These are phyloP conservation scores for Nitzschia palea DNA, from an alignment of 108 stramenopile species.

Conservation along the genomic window DNA sequence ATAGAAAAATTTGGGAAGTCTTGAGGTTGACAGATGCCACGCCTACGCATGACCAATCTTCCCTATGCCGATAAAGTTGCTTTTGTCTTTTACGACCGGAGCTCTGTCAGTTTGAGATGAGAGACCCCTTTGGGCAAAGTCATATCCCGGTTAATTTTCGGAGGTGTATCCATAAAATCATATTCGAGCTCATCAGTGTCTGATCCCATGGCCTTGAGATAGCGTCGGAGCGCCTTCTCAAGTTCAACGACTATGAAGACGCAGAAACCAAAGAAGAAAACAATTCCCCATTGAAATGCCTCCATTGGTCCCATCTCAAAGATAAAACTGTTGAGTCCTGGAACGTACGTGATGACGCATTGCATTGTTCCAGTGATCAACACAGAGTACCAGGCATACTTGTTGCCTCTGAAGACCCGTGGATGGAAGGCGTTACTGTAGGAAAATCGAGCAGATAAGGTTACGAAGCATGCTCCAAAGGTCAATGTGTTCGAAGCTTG, in stretches of 20 bases:
- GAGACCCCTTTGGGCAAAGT: slow-evolving; percentile 67
- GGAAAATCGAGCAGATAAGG: slow-evolving; percentile 75
- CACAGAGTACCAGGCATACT: slow-evolving; percentile 54
- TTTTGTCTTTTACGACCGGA: too few relatives aligned
- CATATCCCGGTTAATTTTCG: slow-evolving; percentile 16
- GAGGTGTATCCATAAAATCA: slow-evolving; percentile 11
- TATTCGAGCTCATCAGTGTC: slow-evolving; percentile 73
- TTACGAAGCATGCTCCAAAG: slow-evolving; percentile 79
- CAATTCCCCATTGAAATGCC: slow-evolving; percentile 65
- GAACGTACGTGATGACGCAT: slow-evolving; percentile 74
- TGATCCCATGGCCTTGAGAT: slow-evolving; percentile 54
- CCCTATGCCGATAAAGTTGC: too few relatives aligned
- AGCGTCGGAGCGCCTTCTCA: slow-evolving; percentile 79
- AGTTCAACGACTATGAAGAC: slow-evolving; percentile 74
- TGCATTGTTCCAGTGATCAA: slow-evolving; percentile 57
- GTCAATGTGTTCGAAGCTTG: slow-evolving; percentile 78
- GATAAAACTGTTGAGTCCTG: slow-evolving; percentile 73
- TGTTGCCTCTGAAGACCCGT: slow-evolving; percentile 68
- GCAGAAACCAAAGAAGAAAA: slow-evolving; percentile 47
- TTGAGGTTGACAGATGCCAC: too few relatives aligned
- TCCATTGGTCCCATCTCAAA: slow-evolving; percentile 80
- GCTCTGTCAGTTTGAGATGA: slow-evolving; percentile 53
- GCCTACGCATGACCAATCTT: too few relatives aligned
- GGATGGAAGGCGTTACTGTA: slow-evolving; percentile 57
- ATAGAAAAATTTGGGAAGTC: too few relatives aligned